Percentiles rank a stretch among this genome's conserved stretches.
These are phyloP conservation scores for Aspergillus bombycis DNA, from an alignment of 2,329 filamentous ascomycete species.

Conservation along the genomic window DNA sequence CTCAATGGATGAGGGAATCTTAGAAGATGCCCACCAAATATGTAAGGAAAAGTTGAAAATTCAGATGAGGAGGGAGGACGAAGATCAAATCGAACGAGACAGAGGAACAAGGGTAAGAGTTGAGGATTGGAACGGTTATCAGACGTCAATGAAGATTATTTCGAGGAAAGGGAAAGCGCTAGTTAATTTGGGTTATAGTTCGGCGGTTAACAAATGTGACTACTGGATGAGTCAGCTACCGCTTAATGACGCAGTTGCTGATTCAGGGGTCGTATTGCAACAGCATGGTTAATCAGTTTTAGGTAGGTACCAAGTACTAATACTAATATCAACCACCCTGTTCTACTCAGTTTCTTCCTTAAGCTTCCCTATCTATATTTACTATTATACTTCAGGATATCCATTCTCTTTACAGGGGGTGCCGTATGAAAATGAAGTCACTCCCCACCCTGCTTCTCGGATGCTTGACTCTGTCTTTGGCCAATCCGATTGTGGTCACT, in stretches of 20 bases:
- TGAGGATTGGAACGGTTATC: constrained; percentile 1
- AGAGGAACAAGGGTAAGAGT: constrained; percentile 1
- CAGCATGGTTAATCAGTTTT: background rate
- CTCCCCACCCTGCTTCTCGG: constrained; percentile 61
- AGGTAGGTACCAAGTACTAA: background rate
- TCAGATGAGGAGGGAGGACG: background rate
- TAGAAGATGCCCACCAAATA: background rate
- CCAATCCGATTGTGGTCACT: constrained; percentile 77
- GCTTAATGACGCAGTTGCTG: constrained; percentile 3
- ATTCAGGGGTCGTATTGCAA: background rate
- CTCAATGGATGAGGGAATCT: constrained; percentile 9
- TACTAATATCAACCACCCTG: background rate
- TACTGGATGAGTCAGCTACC: background rate
- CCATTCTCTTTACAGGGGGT: background rate
- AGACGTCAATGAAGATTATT: background rate
- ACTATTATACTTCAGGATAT: background rate
- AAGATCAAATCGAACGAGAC: background rate
- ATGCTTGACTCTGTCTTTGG: constrained; percentile 64
- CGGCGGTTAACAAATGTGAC: background rate
- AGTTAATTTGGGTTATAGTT: background rate
- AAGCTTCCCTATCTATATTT: background rate
- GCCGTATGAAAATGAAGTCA: constrained; percentile 62
- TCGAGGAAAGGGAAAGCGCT: background rate
- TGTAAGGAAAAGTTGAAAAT: background rate
- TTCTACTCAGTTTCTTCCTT: background rate